Conservation (phyloP, 441 rosid species). For the Erodium texanum region DNA sequence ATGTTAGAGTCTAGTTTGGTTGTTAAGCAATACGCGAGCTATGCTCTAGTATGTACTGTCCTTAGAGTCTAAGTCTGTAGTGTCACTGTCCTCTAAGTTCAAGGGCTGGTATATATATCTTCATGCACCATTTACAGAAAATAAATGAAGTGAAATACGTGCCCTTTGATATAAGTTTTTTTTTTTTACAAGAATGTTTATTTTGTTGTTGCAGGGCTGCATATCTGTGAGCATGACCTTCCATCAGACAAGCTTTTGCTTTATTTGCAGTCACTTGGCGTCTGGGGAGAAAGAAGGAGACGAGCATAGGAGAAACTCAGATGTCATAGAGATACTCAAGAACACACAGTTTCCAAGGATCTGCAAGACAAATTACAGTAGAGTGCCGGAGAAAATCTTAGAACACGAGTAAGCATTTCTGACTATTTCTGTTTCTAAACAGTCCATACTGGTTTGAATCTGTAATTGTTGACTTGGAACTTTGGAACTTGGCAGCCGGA, state of each 20-base stretch:
- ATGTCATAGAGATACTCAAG: constrained; percentile 44
- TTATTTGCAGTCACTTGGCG: constrained; percentile 56
- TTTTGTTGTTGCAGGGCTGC: constrained; percentile 45
- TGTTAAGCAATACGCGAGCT: too few relatives aligned
- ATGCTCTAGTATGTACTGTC: too few relatives aligned
- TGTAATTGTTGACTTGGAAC: neutral
- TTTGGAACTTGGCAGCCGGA: constrained; percentile 37
- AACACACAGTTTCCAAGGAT: constrained; percentile 50
- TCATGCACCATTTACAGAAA: too few relatives aligned
- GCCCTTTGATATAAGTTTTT: neutral
- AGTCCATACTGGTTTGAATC: neutral
- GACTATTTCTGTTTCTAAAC: neutral
- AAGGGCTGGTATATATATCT: too few relatives aligned
- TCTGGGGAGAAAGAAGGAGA: constrained; percentile 64
- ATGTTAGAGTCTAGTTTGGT: too few relatives aligned
- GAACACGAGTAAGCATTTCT: constrained; percentile 47
- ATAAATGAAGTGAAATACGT: too few relatives aligned
- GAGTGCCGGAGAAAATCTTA: constrained; percentile 43
- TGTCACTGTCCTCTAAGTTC: too few relatives aligned
- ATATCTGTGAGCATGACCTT: constrained; percentile 60
- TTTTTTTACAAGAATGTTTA: too few relatives aligned
- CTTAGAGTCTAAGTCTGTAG: too few relatives aligned
- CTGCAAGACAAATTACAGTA: constrained; percentile 37
- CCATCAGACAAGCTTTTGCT: constrained; percentile 51
- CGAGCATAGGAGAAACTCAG: constrained; percentile 47